phyloP scores from a whole-genome alignment of 2,329 filamentous ascomycete genomes.

The Ophiocordyceps camponoti-leonardi region DNA sequence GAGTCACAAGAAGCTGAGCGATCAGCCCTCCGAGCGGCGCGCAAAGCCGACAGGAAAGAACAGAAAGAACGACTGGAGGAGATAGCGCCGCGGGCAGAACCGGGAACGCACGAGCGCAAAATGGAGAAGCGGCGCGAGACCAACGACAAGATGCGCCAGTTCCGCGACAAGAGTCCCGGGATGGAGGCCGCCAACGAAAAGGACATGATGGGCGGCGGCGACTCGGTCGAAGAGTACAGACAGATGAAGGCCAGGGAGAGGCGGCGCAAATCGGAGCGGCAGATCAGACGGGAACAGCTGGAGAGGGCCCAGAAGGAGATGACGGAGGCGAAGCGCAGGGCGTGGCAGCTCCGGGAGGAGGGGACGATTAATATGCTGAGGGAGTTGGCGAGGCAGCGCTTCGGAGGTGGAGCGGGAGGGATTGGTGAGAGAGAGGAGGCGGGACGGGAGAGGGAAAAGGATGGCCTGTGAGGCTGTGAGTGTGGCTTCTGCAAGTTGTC shows the following conservation, averaged over 20 bases:
- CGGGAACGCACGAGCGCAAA: slow-evolving; percentile 65
- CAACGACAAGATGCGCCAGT: slow-evolving; percentile 56
- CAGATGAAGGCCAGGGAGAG: slow-evolving; percentile 46
- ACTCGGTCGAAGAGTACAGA: slow-evolving; percentile 51
- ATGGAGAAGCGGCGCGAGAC: slow-evolving; percentile 70
- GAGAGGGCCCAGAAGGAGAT: slow-evolving; percentile 59
- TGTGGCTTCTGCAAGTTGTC: not conserved
- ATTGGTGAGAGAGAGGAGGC: not conserved
- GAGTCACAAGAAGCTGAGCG: slow-evolving; percentile 34
- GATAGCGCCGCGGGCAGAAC: slow-evolving; percentile 62
- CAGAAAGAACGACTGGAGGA: slow-evolving; percentile 68
- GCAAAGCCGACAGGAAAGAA: slow-evolving; percentile 43
- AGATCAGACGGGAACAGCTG: slow-evolving; percentile 68
- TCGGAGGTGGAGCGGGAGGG: slow-evolving; percentile 31
- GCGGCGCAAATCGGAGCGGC: slow-evolving; percentile 66
- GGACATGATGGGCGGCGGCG: slow-evolving; percentile 62
- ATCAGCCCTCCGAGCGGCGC: slow-evolving; percentile 39
- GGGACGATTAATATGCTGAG: slow-evolving; percentile 69
- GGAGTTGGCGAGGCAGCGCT: slow-evolving; percentile 62
- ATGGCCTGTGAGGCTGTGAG: not conserved
- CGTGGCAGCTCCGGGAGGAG: slow-evolving; percentile 61
- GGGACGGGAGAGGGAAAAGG: not conserved
- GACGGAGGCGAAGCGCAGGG: slow-evolving; percentile 57
- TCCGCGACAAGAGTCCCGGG: slow-evolving; percentile 50
- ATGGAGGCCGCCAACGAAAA: slow-evolving; percentile 40